These are phyloP conservation scores for Globisporangium paroecandrum DNA, from an alignment of 352 stramenopile species.

Conservation along the genomic window DNA sequence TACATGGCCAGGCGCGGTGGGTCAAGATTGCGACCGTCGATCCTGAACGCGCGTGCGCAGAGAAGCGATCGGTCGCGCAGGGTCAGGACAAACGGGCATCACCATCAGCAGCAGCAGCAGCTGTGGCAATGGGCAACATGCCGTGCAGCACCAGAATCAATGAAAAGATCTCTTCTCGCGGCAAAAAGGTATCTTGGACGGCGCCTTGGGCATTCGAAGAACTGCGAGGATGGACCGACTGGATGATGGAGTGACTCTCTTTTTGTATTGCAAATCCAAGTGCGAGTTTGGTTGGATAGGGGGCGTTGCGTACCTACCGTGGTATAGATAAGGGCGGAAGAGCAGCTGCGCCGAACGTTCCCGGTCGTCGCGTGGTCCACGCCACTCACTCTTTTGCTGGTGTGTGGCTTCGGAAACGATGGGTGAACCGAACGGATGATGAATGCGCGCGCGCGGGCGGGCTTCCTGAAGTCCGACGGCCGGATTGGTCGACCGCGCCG, in stretches of 20 bases:
- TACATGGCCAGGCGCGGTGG: neutral
- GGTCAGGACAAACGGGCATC: constrained; percentile 8
- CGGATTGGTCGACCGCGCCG: constrained; percentile 6
- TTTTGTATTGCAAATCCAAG: constrained; percentile 8
- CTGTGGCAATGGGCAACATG: neutral
- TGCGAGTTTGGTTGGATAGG: neutral
- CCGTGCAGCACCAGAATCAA: neutral
- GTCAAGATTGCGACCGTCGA: neutral
- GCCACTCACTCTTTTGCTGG: neutral
- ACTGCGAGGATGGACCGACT: neutral
- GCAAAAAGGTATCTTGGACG: neutral
- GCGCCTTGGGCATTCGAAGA: neutral
- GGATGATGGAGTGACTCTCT: neutral
- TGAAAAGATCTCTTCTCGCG: neutral
- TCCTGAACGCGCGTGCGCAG: neutral
- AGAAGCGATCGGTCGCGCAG: constrained; percentile 1
- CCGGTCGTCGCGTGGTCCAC: constrained; percentile 8
- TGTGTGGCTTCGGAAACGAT: constrained; percentile 8
- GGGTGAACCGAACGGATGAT: neutral
- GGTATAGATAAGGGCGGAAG: constrained; percentile 10
- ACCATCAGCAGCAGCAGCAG: neutral
- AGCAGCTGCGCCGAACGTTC: constrained; percentile 16
- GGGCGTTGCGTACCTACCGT: constrained; percentile 6
- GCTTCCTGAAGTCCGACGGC: neutral
- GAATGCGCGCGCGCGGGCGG: neutral